Conservation (phyloP, 2,329 filamentous ascomycete genomes). For the Scolecobasidium constrictum region DNA sequence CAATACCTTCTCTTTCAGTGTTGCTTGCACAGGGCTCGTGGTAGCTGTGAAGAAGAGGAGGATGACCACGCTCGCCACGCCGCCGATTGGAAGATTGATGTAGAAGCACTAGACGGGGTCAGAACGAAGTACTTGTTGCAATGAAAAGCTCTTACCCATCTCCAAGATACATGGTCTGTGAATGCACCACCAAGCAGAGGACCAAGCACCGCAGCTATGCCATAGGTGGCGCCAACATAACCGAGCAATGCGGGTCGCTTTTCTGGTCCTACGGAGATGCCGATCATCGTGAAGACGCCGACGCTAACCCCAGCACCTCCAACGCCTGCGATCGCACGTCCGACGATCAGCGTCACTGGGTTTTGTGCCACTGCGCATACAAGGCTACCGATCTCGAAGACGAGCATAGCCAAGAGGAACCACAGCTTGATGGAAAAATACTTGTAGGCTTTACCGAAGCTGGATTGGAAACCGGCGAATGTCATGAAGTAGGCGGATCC, state of each 20-base stretch:
- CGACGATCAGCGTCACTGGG: conserved; percentile 23
- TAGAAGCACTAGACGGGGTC: conserved; percentile 19
- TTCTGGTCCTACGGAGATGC: conserved; percentile 27
- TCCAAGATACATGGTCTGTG: conserved; percentile 25
- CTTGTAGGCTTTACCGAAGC: conserved; percentile 36
- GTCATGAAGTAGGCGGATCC: conserved; percentile 33
- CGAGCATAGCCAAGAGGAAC: conserved; percentile 20
- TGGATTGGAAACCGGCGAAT: conserved; percentile 31
- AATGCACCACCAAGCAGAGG: conserved; percentile 32
- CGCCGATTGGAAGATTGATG: conserved; percentile 36
- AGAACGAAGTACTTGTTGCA: conserved; percentile 10
- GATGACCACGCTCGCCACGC: conserved; percentile 21
- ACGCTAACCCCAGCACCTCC: conserved; percentile 30
- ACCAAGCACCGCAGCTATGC: conserved; percentile 29
- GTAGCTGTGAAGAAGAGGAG: conserved; percentile 24
- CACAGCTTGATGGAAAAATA: conserved; percentile 28
- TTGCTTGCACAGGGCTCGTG: conserved; percentile 14
- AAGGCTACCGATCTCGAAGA: conserved; percentile 44
- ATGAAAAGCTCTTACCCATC: conserved; percentile 18
- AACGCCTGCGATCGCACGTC: conserved; percentile 28
- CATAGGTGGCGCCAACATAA: conserved; percentile 23
- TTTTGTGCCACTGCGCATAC: conserved; percentile 34
- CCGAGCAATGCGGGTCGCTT: conserved; percentile 28
- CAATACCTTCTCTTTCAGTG: conserved; percentile 21
- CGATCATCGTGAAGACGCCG: conserved; percentile 30